Percentiles rank a stretch among this genome's conserved stretches.
These are phyloP conservation scores for Begonia fuchsioides DNA, from an alignment of 306 rosid genomes.

Conservation along the genomic window DNA sequence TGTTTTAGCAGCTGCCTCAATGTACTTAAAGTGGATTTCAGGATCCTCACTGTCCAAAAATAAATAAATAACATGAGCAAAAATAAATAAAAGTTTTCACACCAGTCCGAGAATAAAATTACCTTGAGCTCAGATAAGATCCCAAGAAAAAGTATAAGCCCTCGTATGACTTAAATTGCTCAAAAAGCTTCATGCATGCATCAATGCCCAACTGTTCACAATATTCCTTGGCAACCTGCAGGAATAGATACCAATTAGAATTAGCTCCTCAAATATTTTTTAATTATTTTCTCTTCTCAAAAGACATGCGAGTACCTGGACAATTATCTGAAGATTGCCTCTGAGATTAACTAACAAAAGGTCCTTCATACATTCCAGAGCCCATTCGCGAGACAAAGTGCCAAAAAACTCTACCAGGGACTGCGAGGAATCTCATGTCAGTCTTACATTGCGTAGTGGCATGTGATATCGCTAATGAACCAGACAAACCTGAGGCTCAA, in stretches of 20 bases:
- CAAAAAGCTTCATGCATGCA: slow-evolving; percentile 87
- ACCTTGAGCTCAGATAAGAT: slow-evolving; percentile 97
- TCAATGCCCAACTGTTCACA: slow-evolving; percentile 94
- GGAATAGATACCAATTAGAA: slow-evolving; percentile 9
- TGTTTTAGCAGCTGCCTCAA: slow-evolving; percentile 97
- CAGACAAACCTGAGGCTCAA: slow-evolving; percentile 85
- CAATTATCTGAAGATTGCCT: slow-evolving; percentile 96
- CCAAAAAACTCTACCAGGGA: slow-evolving; percentile 97
- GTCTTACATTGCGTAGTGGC: slow-evolving; percentile 2
- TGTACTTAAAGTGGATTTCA: slow-evolving; percentile 97
- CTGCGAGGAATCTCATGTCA: slow-evolving; percentile 29
- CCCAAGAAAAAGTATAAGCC: slow-evolving; percentile 96
- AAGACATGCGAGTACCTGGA: slow-evolving; percentile 44
- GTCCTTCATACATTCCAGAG: slow-evolving; percentile 97
- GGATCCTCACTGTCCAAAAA: slow-evolving; percentile 88
- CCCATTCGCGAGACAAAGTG: slow-evolving; percentile 91
- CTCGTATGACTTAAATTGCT: slow-evolving; percentile 95
- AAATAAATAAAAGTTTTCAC: slow-evolving; percentile 2
- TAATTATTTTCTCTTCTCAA: slow-evolving; percentile 5
- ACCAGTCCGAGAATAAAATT: slow-evolving; percentile 6
- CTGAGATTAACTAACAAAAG: slow-evolving; percentile 91
- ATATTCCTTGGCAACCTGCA: slow-evolving; percentile 94
- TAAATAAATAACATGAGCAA: slow-evolving; percentile 2
- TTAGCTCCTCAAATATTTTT: slow-evolving; percentile 4
- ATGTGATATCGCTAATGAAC: slow-evolving; percentile 12